Conservation (phyloP, 257 asterid genomes). For the Nicotiana benthamiana region DNA sequence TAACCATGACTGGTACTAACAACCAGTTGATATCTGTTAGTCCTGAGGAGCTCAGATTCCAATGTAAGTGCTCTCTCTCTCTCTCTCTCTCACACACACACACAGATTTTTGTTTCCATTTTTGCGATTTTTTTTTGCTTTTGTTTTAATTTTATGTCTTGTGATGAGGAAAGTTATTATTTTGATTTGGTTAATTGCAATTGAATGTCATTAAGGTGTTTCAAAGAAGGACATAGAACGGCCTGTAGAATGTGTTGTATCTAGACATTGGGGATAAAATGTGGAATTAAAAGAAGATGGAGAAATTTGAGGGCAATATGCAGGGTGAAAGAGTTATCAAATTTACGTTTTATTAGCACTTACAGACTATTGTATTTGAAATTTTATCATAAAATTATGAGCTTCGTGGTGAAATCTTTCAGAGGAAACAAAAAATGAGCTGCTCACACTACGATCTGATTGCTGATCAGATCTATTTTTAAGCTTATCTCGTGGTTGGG, state of each 20-base stretch:
- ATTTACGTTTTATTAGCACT: neutral
- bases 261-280: neutral
- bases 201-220: neutral
- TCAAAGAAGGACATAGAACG: neutral
- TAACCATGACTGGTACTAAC: conserved; percentile 34
- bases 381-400: neutral
- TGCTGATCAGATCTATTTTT: neutral
- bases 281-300: neutral
- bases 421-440: neutral
- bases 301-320: neutral
- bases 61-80: conserved; percentile 26
- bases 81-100: neutral
- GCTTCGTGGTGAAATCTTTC: neutral
- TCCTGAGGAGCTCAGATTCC: conserved; percentile 77
- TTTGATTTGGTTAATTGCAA: neutral
- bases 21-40: conserved; percentile 46
- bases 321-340: neutral
- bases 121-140: neutral
- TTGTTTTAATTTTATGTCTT: neutral
- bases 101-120: neutral
- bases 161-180: neutral
- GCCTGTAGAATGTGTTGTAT: neutral
- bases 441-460: neutral
- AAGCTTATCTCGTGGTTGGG: neutral
- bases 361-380: neutral